Percentiles rank a stretch among this genome's conserved stretches.
Conservation (phyloP, 352 stramenopile species). For the Globisporangium carolinianum region DNA sequence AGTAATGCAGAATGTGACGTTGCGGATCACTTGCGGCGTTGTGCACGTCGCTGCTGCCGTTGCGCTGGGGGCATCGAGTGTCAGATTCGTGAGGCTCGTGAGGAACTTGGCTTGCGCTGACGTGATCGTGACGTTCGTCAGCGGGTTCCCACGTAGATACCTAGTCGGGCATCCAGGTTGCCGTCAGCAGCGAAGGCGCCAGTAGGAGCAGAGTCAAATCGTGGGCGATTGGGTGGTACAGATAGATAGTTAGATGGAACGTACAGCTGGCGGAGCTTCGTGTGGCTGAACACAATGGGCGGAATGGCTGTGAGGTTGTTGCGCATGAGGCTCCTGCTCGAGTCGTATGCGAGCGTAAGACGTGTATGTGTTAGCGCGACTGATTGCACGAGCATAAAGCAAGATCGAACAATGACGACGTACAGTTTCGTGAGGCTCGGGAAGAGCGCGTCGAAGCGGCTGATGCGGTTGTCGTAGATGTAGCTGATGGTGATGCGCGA, state of each 20-base stretch:
- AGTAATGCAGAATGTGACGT: too few relatives aligned
- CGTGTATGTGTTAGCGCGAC: not conserved
- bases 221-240: too few relatives aligned
- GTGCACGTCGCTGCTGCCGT: too few relatives aligned
- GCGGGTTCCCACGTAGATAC: too few relatives aligned
- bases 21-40: too few relatives aligned
- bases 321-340: slow-evolving; percentile 11
- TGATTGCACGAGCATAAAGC: not conserved
- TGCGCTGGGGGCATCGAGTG: not conserved
- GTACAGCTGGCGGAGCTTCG: slow-evolving; percentile 15
- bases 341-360: not conserved
- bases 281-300: slow-evolving; percentile 18
- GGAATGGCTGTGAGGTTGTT: slow-evolving; percentile 27
- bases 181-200: too few relatives aligned
- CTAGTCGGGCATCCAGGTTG: too few relatives aligned
- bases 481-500: too few relatives aligned
- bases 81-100: not conserved
- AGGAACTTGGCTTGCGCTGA: slow-evolving; percentile 7
- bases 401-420: not conserved
- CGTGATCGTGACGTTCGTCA: slow-evolving; percentile 5
- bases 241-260: not conserved
- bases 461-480: not conserved
- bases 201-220: too few relatives aligned
- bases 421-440: slow-evolving; percentile 19
- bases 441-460: slow-evolving; percentile 12